These are phyloP conservation scores for Xylona heveae DNA, from an alignment of 495 filamentous ascomycete genomes.

Conservation along the genomic window DNA sequence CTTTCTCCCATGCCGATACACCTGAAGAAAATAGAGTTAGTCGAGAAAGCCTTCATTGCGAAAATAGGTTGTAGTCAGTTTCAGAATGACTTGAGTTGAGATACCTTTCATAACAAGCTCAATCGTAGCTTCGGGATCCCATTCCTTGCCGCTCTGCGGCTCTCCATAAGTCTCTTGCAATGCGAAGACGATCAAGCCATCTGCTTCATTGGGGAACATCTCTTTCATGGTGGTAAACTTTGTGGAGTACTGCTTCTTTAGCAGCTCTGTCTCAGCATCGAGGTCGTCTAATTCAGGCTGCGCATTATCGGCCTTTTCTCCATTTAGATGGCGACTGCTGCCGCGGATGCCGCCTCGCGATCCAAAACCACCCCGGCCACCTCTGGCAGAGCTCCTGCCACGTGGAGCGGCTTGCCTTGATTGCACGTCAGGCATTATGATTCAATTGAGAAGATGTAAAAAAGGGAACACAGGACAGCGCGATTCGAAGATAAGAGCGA, in stretches of 20 bases:
- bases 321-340: constrained; percentile 40
- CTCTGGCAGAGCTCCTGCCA: constrained; percentile 62
- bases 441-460: too few species aligned
- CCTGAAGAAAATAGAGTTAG: too few species aligned
- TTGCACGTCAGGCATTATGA: constrained; percentile 81
- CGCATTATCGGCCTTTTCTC: constrained; percentile 30
- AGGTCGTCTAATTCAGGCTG: constrained; percentile 45
- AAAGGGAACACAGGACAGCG: too few species aligned
- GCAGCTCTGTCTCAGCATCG: constrained; percentile 71
- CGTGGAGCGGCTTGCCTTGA: constrained; percentile 53
- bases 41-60: too few species aligned
- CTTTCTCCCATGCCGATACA: constrained; percentile 85
- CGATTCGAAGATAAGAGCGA: too few species aligned
- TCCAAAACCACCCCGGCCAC: constrained; percentile 63
- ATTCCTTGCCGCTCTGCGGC: constrained; percentile 46
- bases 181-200: constrained; percentile 77
- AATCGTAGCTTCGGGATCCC: too few species aligned
- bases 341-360: constrained; percentile 39
- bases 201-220: constrained; percentile 80
- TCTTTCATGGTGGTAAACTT: constrained; percentile 64
- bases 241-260: constrained; percentile 67
- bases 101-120: constrained; percentile 82
- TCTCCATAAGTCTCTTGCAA: constrained; percentile 85
- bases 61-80: too few species aligned
- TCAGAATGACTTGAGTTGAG: not conserved